Evolutionary conservation across 371 early-diverging fungal genomes (phyloP).

Genomic region (Homolaphlyctis polyrhiza): DNA sequence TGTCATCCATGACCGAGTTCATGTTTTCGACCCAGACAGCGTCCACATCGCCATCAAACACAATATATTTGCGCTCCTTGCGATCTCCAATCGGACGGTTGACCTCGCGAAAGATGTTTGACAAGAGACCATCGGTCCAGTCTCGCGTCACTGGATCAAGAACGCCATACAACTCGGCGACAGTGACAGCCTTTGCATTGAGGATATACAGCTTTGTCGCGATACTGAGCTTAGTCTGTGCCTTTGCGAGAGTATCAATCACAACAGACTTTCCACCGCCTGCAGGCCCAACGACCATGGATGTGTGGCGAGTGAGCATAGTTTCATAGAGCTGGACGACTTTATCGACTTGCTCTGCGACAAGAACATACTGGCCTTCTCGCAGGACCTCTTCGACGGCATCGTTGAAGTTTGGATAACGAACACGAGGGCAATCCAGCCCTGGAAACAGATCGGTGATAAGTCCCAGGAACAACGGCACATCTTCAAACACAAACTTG

Average conservation of each 20-base stretch:
- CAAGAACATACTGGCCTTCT: slow-evolving; percentile 40
- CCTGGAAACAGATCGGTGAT: slow-evolving; percentile 56
- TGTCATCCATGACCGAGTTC: slow-evolving; percentile 65
- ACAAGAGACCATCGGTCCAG: slow-evolving; percentile 61
- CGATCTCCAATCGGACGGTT: slow-evolving; percentile 51
- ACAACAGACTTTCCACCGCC: slow-evolving; percentile 58
- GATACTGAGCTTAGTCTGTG: slow-evolving; percentile 51
- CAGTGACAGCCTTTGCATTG: slow-evolving; percentile 57
- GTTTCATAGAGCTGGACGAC: slow-evolving; percentile 61
- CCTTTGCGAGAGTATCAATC: slow-evolving; percentile 49
- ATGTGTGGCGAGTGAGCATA: slow-evolving; percentile 54
- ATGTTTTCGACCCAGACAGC: slow-evolving; percentile 68
- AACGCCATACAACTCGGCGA: slow-evolving; percentile 52
- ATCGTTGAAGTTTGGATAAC: slow-evolving; percentile 54
- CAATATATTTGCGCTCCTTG: slow-evolving; percentile 56
- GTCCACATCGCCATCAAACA: slow-evolving; percentile 61
- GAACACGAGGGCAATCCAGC: slow-evolving; percentile 54
- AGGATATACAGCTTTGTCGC: slow-evolving; percentile 46
- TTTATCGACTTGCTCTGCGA: slow-evolving; percentile 56
- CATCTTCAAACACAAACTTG: slow-evolving; percentile 60
- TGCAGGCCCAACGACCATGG: slow-evolving; percentile 57
- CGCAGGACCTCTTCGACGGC: slow-evolving; percentile 49
- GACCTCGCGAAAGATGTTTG: slow-evolving; percentile 56
- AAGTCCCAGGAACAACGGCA: slow-evolving; percentile 52
- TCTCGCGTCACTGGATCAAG: slow-evolving; percentile 53